Evolutionary conservation across 2,329 filamentous ascomycete genomes (phyloP), one percentile per base, ranked within the genome.

Genomic region (Gremmenia infestans): DNA sequence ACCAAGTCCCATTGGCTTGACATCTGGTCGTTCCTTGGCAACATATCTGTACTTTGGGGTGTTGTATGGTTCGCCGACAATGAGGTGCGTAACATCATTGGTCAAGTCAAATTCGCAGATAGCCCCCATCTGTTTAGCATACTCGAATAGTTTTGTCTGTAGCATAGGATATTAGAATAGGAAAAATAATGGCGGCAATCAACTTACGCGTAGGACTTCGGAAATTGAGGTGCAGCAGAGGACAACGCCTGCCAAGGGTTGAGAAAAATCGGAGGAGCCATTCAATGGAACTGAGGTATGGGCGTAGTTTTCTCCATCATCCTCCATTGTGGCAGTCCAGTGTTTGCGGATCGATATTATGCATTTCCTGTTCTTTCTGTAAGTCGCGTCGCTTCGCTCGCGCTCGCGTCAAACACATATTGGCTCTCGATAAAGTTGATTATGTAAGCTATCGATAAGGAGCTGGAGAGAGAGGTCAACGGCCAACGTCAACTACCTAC

Each of bases 31-130:
- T 70, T 93, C 88, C 68, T 87, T 89, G 53, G 93, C 94, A 67
- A 97, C 93, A 77, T 96, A 96, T 71, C 86, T 88, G 74, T 99
- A 99, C 72, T 99, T 99, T 50, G 88, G 84, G 0, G 93, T 97
- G 70, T 93, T 83, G 67, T 91, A 17, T 12, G 25, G 88, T 66
- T 89, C 86, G 70, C 92, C 94, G 59, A 96, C 90, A 60, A 99
- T 82, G 48, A 99, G 84, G 75, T 99, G 94, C 5, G 94, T 97
- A 48, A 96, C 91, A 71, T 97, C 91, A 55, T 89, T 89, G n/a
- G 92, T 97, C 46, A 99, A 83, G 71, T 99, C 92, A 72, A 91
- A 88, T 66, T 89, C 91, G 78, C 96, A 89, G 58, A 81, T 73
- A 50, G 92, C 94, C 62, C 94, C 94, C 78, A 99, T 91, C 69